A percentile compares a stretch with the other conserved stretches of the same genome.
Conservation (phyloP, 2,329 filamentous ascomycete genomes). For the Aschersonia sp. region DNA sequence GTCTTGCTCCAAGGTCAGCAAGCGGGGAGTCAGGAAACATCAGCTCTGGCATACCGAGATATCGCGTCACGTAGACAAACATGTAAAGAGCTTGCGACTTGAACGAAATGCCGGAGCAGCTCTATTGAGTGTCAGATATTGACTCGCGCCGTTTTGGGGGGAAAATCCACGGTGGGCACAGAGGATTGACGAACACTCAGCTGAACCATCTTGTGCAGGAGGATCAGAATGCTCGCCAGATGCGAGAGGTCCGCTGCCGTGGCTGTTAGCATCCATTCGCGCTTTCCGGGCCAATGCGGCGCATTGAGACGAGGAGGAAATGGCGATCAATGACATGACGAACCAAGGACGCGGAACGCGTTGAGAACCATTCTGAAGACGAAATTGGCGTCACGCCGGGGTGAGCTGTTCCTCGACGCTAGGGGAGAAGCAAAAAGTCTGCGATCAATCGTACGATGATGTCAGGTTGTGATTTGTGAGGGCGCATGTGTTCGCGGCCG, state of each 20-base stretch:
- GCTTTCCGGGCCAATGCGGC: conserved; percentile 5
- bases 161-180: not conserved
- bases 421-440: not conserved
- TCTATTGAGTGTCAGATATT: conserved; percentile 35
- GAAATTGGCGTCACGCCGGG: not conserved
- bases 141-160: not conserved
- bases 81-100: conserved; percentile 95
- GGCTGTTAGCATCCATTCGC: conserved; percentile 6
- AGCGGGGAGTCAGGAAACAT: not conserved
- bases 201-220: conserved; percentile 91
- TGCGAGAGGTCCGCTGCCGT: conserved; percentile 84
- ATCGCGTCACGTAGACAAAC: conserved; percentile 84
- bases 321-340: conserved; percentile 8
- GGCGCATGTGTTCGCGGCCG: not conserved
- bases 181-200: conserved; percentile 52
- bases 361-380: conserved; percentile 33
- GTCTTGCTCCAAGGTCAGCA: conserved; percentile 33
- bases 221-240: conserved; percentile 81
- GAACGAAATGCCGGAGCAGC: conserved; percentile 94
- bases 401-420: not conserved
- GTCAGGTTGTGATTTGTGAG: conserved; percentile 1
- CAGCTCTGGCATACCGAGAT: conserved; percentile 48
- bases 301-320: not conserved
- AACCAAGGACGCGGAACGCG: conserved; percentile 43
- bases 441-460: not conserved